Conservation (phyloP, 192 early-diverging fungal genomes). For the Dissophora ornata region DNA sequence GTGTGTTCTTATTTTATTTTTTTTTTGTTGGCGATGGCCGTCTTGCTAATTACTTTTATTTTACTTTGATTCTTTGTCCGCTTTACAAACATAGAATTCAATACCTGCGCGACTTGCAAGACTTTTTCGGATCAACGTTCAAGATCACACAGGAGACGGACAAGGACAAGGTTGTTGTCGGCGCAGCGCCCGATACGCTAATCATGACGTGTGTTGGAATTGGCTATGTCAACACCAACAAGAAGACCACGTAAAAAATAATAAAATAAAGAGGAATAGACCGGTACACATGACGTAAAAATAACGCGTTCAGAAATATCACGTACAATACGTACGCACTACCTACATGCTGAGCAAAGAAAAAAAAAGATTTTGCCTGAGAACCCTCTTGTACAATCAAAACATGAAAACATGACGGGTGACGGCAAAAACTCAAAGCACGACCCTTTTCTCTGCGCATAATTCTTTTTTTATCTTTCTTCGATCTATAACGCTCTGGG, state of each 20-base stretch:
- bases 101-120: conserved; percentile 89
- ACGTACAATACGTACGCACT: no score
- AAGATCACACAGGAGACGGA: conserved; percentile 87
- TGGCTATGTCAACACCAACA: conserved; percentile 91
- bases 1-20: not conserved
- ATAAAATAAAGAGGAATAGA: not conserved
- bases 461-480: no score
- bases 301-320: no score
- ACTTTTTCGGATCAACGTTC: conserved; percentile 92
- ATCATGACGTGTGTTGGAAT: conserved; percentile 89
- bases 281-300: no score
- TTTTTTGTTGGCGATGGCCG: no score
- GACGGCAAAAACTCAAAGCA: no score
- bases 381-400: no score
- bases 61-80: not conserved
- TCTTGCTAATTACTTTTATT: conserved; percentile 4
- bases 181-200: conserved; percentile 58
- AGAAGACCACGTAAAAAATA: conserved; percentile 73
- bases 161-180: conserved; percentile 69
- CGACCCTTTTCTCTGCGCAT: no score
- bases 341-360: no score
- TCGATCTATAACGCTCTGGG: no score
- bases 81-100: conserved; percentile 71
- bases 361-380: no score
- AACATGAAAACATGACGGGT: no score